These are phyloP conservation scores for Annulohypoxylon stygium DNA, from an alignment of 495 filamentous ascomycete species.

Conservation along the genomic window DNA sequence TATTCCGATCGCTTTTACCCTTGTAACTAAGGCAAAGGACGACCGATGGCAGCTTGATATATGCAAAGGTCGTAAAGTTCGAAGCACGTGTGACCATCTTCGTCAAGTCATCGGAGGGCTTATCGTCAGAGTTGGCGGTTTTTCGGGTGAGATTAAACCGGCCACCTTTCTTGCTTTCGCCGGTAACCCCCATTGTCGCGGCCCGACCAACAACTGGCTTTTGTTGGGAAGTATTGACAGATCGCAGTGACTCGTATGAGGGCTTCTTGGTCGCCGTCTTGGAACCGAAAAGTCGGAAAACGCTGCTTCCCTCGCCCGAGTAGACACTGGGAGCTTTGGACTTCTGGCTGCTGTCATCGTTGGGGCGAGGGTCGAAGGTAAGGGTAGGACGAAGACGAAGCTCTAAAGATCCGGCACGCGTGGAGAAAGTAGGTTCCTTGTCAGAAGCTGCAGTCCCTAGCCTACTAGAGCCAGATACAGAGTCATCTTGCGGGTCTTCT, in stretches of 20 bases:
- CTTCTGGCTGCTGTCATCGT: conserved; percentile 54
- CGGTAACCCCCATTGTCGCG: conserved; percentile 59
- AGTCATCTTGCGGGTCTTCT: conserved; percentile 64
- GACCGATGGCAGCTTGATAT: conserved; percentile 93
- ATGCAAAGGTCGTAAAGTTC: conserved; percentile 96
- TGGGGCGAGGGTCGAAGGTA: conserved; percentile 66
- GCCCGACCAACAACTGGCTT: conserved; percentile 61
- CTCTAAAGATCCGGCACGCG: conserved; percentile 76
- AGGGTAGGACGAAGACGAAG: conserved; percentile 83
- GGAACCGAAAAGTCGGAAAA: conserved; percentile 67
- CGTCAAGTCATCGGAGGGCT: conserved; percentile 88
- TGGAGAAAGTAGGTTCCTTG: conserved; percentile 59
- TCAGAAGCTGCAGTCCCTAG: conserved; percentile 52
- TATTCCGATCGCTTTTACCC: conserved; percentile 91
- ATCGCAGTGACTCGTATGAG: conserved; percentile 75
- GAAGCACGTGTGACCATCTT: conserved; percentile 97
- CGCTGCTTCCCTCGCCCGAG: conserved; percentile 61
- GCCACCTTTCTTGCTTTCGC: conserved; percentile 64
- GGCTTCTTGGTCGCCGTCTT: conserved; percentile 68
- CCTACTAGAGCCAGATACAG: conserved; percentile 48
- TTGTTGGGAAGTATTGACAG: conserved; percentile 58
- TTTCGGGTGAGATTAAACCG: conserved; percentile 61
- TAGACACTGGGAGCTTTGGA: conserved; percentile 65
- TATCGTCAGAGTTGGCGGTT: conserved; percentile 53
- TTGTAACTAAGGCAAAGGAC: conserved; percentile 98